Base-by-base conservation (phyloP, 208 protist genomes). In the Leptomonas seymouri region DNA sequence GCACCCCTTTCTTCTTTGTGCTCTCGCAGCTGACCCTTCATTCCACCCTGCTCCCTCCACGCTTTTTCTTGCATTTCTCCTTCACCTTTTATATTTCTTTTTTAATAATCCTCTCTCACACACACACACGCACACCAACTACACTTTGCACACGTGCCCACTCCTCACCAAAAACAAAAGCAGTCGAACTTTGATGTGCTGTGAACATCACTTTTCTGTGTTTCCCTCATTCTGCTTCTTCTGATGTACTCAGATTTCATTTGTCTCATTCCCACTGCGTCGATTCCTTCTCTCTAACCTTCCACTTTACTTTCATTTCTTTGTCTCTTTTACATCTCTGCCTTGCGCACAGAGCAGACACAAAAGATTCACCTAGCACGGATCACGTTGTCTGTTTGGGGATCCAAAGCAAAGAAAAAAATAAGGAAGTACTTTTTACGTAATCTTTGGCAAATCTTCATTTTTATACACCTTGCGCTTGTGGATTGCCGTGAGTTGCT, bases 171-270 rank as follows among this genome's bases (percentile, higher is more conserved):
- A 4, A 31, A 20, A 57, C 49, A 28, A 16, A 5, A 57, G 51
- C 51, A 57, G 28, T 11, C 21, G 28, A n/a, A 57, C 20, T 21
- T 53, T 65, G 46, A 54, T 49, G 57, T 23, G 39, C 12, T 49
- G 45, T 27, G 46, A 34, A 9, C 34, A 39, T 39, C 34, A 9
- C 34, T 3, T 39, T 39, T 3, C 34, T 39, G 34, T 9, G 3
- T 9, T 9, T 39, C 34, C 9, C 34, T 9, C 34, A n/a, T n/a
- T n/a, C n/a, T n/a, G n/a, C n/a, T n/a, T n/a, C n/a, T n/a, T n/a
- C n/a, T n/a, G n/a, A n/a, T n/a, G n/a, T n/a, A n/a, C n/a, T n/a
- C n/a, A n/a, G n/a, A n/a, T n/a, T n/a, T n/a, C n/a, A n/a, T n/a
- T n/a, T n/a, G n/a, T 39, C 34, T 9, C 34, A 12, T 9, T 39